Evolutionary conservation across 345 rosid species (phyloP), one percentile per base, ranked within the genome.

Genomic region (Schrenkiella parvula): DNA sequence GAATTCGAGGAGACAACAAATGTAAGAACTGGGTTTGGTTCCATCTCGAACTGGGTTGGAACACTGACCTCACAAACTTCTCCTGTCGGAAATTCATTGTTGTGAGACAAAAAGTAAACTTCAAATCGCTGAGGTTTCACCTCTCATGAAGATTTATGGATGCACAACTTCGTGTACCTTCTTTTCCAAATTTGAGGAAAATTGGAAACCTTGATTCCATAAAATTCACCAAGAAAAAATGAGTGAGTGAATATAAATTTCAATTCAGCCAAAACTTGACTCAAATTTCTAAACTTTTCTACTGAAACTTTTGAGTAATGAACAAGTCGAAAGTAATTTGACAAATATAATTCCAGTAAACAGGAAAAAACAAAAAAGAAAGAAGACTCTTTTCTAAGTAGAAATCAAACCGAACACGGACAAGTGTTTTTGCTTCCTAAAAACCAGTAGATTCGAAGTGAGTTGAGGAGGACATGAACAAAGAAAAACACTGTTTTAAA

Each of bases 61-160:
- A 37, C 64, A 59, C 65, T 59, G 6, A 89, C 90, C 90, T 87
- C 46, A 87, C 87, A 67, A 80, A 77, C 87, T 86, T 89, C 82
- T 80, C 89, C 1, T 72, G 86, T 28, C 81, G 76, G 66, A 77
- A 78, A 71, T 55, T 80, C 96, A 87, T 89, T 11, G 10, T n/a
- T 19, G 39, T n/a, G 41, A 44, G 65, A 43, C n/a, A n/a, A n/a
- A n/a, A n/a, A 10, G 9, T 13, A 13, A 44, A 64, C 4, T 13
- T 68, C 58, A 76, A 59, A 44, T 25, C 65, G 4, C 22, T 39
- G 23, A 74, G 67, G 58, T 42, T 67, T 51, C 31, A 51, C 68
- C 38, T 38, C 12, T 32, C 70, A 69, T 37, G 56, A 37, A 44
- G 37, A 65, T 29, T 57, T 32, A 66, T 21, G 32, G 44, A 31